These are phyloP conservation scores for Raphidocelis subcapitata DNA, from an alignment of 139 green algal genomes.

Conservation along the genomic window DNA sequence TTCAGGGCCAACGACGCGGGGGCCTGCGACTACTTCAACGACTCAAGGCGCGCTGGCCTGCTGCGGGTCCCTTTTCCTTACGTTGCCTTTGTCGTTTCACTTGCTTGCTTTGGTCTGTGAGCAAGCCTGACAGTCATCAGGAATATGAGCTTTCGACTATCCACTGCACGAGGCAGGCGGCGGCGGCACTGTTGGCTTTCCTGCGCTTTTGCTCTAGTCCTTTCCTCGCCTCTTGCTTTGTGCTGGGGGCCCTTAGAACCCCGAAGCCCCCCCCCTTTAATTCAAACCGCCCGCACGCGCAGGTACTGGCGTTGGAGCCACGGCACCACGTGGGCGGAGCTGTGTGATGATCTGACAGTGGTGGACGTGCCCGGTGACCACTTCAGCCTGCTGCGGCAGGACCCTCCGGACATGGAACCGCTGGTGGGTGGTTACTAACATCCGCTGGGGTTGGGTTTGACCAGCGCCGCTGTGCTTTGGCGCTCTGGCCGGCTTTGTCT, in stretches of 20 bases:
- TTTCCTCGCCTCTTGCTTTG: too few species aligned
- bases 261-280: too few species aligned
- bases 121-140: too few species aligned
- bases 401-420: constrained; percentile 20
- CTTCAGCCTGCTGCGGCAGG: constrained; percentile 79
- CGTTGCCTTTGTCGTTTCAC: neutral
- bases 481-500: too few species aligned
- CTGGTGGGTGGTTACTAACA: neutral
- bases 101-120: too few species aligned
- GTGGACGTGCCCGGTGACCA: constrained; percentile 72
- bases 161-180: too few species aligned
- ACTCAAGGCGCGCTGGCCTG: constrained; percentile 35
- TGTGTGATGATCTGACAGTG: constrained; percentile 68
- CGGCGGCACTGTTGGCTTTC: too few species aligned
- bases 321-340: constrained; percentile 71
- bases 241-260: too few species aligned
- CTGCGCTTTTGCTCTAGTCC: too few species aligned
- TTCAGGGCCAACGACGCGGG: constrained; percentile 63
- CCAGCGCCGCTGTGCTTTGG: too few species aligned
- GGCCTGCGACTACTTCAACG: constrained; percentile 86
- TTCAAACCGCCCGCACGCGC: too few species aligned
- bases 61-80: neutral
- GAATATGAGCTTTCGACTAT: too few species aligned
- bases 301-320: constrained; percentile 56
- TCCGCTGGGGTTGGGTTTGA: neutral